These are phyloP conservation scores for Penicillium psychrosexuale DNA, from an alignment of 2,329 filamentous ascomycete species.

Conservation along the genomic window DNA sequence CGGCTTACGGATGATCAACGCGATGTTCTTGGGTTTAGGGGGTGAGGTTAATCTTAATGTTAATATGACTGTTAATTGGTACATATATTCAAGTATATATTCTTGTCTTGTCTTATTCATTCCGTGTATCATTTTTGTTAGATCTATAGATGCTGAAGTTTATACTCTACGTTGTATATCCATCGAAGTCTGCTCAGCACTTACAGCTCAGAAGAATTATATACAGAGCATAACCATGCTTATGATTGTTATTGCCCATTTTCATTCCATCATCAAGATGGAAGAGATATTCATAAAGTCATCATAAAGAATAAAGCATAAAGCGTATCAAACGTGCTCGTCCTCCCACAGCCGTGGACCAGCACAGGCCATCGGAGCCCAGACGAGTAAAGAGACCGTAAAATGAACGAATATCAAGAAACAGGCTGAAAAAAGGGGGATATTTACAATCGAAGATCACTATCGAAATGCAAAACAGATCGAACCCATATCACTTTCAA, in stretches of 20 bases:
- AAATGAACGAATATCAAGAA: background rate
- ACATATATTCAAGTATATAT: background rate
- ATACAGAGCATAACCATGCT: background rate
- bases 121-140: no score
- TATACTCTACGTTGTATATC: no score
- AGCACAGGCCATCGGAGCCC: background rate
- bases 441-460: background rate
- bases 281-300: slow-evolving; percentile 25
- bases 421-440: background rate
- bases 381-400: background rate
- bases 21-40: slow-evolving; percentile 46
- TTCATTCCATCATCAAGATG: background rate
- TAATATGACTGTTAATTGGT: background rate
- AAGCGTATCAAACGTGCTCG: background rate
- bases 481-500: background rate
- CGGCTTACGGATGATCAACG: slow-evolving; percentile 62
- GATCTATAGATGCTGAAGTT: no score
- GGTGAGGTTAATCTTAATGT: slow-evolving; percentile 12
- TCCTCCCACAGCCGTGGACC: background rate
- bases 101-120: no score
- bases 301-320: slow-evolving; percentile 28
- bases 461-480: background rate
- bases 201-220: background rate
- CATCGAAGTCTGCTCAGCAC: background rate
- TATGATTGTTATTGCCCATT: background rate